phyloP scores from a whole-genome alignment of 2,329 filamentous ascomycete genomes.

The Ambrosiella xylebori region DNA sequence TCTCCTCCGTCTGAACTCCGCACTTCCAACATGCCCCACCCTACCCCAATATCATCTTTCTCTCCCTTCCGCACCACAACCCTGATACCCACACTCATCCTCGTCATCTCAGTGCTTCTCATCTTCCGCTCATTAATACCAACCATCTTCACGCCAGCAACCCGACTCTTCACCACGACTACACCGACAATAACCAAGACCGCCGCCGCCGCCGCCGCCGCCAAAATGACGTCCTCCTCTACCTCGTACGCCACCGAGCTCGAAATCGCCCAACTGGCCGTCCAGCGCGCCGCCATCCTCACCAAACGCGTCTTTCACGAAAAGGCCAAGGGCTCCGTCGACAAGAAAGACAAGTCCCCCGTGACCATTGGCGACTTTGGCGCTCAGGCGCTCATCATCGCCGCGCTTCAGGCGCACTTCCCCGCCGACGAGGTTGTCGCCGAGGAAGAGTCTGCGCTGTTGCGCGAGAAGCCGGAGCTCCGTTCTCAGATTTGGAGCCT shows the following conservation, averaged over 20 bases:
- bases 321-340: conserved; percentile 74
- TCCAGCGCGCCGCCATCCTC: conserved; percentile 53
- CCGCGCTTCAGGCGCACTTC: conserved; percentile 76
- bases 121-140: background rate
- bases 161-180: background rate
- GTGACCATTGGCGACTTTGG: conserved; percentile 98
- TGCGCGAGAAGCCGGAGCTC: conserved; percentile 54
- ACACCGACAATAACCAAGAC: too few relatives aligned
- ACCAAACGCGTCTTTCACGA: conserved; percentile 46
- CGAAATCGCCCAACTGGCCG: conserved; percentile 68
- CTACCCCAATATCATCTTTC: background rate
- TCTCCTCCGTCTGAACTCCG: background rate
- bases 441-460: conserved; percentile 76
- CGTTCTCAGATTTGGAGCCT: conserved; percentile 62
- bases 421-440: conserved; percentile 81
- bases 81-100: background rate
- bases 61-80: background rate
- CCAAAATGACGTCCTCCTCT: conserved; percentile 18
- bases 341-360: conserved; percentile 88
- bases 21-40: background rate
- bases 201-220: too few relatives aligned
- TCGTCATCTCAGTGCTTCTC: conserved; percentile 2
- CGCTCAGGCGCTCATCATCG: conserved; percentile 89
- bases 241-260: conserved; percentile 45
- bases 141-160: background rate